Base-by-base conservation (phyloP, 169 alveolate species). In the Eimeria tenella region DNA sequence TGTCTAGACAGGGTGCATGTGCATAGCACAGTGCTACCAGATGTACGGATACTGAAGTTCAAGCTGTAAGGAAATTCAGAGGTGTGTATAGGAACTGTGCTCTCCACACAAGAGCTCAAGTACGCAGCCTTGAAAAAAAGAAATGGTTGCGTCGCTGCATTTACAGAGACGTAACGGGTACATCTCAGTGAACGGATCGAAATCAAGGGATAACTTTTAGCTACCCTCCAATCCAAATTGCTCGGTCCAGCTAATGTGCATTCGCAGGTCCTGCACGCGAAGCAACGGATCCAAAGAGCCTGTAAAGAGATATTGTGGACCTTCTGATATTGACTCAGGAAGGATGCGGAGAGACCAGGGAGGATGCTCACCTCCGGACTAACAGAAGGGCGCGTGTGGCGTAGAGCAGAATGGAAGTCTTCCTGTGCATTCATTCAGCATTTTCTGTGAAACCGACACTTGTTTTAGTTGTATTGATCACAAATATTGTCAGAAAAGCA, bases 211-310 rank as follows among this genome's bases (percentile, higher is more conserved):
- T 15, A 63, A 49, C 79, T n/a, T 56, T 86, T 56, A 86, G 84
- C 93, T 86, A 50, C 98, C 98, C 81, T 97, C 98, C 77, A 96
- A 95, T 55, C 98, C 98, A 90, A 96, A 97, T 77, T 95, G 97
- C 74, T 89, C 93, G 17, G 98, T 97, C 95, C 96, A 97, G 68
- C 96, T 96, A 58, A 93, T 93, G 52, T 96, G 95, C 84, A 95
- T 95, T 17, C 95, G 96, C 55, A 97, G 90, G 95, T 97, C 98
- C 90, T 75, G 94, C 17, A 8, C 10, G 77, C 79, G 31, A 58
- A 60, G 31, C n/a, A 42, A 62, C 63, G 42, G 71, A 19, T n/a
- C 50, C 25, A 79, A 53, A 31, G 2, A 31, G 42, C 42, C 4
- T 31, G 63, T 3, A 56, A 5, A 0, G 4, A n/a, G 25, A 7